A percentile compares a stretch with the other conserved stretches of the same genome.
Conservation (phyloP, 495 filamentous ascomycete genomes). For the Sordaria brevicollis region DNA sequence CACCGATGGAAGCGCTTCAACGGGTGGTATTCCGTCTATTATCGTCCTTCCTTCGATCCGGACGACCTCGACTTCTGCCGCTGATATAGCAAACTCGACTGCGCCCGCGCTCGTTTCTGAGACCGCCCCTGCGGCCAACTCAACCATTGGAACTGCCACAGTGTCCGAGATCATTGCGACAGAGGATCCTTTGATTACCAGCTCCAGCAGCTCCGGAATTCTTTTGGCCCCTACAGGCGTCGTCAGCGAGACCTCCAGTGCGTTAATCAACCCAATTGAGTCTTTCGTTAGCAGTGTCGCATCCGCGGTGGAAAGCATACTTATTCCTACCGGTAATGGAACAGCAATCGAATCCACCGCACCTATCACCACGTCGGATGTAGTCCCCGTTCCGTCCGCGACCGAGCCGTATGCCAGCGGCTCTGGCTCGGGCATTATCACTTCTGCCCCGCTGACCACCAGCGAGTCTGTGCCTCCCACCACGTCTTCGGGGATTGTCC, state of each 20-base stretch:
- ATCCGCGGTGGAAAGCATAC: slow-evolving; percentile 1
- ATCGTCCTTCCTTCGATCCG: slow-evolving; percentile 2
- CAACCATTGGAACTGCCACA: background rate
- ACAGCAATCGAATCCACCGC: background rate
- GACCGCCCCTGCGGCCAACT: background rate
- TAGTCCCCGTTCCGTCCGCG: background rate
- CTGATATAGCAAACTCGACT: background rate
- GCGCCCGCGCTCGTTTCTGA: background rate
- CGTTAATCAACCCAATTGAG: background rate
- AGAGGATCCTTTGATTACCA: background rate
- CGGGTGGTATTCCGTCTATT: background rate
- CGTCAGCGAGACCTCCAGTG: slow-evolving; percentile 1
- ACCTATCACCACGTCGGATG: background rate
- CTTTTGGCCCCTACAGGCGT: slow-evolving; percentile 7
- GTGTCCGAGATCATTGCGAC: background rate
- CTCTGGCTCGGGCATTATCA: background rate
- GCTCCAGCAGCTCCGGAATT: slow-evolving; percentile 2
- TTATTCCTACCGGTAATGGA: background rate
- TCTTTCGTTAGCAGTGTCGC: slow-evolving; percentile 1
- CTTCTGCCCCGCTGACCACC: background rate
- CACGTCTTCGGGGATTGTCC: background rate
- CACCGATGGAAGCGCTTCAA: background rate
- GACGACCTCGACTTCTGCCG: background rate
- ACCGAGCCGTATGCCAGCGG: background rate
- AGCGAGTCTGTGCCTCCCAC: background rate